Base-by-base conservation (phyloP, 441 rosid species). In the Mallotus japonicus region DNA sequence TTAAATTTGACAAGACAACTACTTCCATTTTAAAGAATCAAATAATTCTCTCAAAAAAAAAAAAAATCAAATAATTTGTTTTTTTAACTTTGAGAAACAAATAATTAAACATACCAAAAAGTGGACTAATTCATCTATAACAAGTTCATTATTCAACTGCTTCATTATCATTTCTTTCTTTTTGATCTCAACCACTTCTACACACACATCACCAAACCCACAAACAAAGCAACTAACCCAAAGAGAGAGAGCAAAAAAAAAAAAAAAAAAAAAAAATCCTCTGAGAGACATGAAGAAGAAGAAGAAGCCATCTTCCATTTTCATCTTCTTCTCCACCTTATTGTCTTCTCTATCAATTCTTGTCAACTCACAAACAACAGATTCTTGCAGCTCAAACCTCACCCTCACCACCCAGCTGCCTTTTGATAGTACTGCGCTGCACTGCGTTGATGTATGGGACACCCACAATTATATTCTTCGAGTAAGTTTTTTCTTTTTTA, bases 381-480 rank as follows among this genome's bases (percentile, higher is more conserved):
- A 93, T 69, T 81, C 98, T 0, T 93, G 98, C 85, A 74, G 6
- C 75, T 81, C 95, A 40, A 81, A 77, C 70, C 73, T 85, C 20
- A 80, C 72, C 46, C 77, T 93, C 65, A 75, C 70, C 6, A 70
- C 56, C 66, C 77, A 65, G 44, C 69, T 86, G 28, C 76, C 82
- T 65, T 81, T 88, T 51, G 83, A 87, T 71, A 8, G 80, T 0
- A 50, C 84, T 24, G 80, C 89, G 71, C 92, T 89, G 72, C 76
- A 73, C 19, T 92, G 98, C 75, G 67, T 78, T 32, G 19, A 83
- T 8, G 91, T 80, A 20, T 92, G 98, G 98, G n/a, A 4, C 44
- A 0, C 69, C 12, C 72, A 83, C 1, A 72, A 80, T 44, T 92
- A 34, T 83, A 76, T 92, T 69, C 88, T 91, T 79, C 76, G 97